These are phyloP conservation scores for Trifolium dubium DNA, from an alignment of 306 rosid genomes.

Conservation along the genomic window DNA sequence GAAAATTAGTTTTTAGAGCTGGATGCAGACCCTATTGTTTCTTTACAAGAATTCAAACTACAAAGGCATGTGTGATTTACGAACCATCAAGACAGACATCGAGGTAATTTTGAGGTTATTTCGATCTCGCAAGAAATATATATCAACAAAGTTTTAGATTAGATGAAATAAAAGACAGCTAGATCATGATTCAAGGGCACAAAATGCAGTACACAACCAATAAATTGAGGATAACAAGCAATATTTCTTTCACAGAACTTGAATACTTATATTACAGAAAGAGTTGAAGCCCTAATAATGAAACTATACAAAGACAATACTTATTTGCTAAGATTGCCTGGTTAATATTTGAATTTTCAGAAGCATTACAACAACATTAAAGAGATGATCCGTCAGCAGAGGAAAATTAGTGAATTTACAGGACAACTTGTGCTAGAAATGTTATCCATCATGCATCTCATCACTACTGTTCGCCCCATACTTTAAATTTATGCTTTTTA, in stretches of 20 bases:
- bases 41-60: no score
- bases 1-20: no score
- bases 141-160: no score
- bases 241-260: slow-evolving; percentile 3
- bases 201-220: slow-evolving; percentile 7
- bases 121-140: no score
- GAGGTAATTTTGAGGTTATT: no score
- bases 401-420: slow-evolving; percentile 34
- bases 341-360: slow-evolving; percentile 29
- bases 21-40: no score
- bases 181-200: not conserved
- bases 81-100: no score
- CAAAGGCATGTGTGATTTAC: no score
- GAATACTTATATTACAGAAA: not conserved
- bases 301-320: slow-evolving; percentile 33
- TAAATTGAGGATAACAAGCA: not conserved
- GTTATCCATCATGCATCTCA: slow-evolving; percentile 34
- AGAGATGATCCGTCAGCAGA: slow-evolving; percentile 26
- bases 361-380: slow-evolving; percentile 34
- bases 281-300: slow-evolving; percentile 10
- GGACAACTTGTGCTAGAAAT: slow-evolving; percentile 3
- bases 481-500: slow-evolving; percentile 53
- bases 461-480: slow-evolving; percentile 42
- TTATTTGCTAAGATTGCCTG: not conserved
- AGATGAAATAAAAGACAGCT: no score